phyloP scores from a whole-genome alignment of 2,329 filamentous ascomycete species.

The Xylaria sp. region DNA sequence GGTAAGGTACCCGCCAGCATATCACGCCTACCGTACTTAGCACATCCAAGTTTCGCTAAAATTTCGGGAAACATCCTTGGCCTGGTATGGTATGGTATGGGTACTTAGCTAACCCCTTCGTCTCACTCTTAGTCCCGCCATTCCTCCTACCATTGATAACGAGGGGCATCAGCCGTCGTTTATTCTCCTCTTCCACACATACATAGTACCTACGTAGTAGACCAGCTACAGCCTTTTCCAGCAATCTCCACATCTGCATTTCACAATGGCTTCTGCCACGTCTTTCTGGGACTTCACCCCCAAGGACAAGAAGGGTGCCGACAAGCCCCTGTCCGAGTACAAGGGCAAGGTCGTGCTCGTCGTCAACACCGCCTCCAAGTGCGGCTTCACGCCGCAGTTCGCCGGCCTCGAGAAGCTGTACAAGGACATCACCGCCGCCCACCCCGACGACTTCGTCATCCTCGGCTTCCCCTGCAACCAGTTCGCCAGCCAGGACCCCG shows the following conservation, averaged over 20 bases:
- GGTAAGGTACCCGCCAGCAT: too few relatives aligned
- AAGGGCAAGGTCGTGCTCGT: constrained; percentile 94
- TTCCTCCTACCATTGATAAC: too few relatives aligned
- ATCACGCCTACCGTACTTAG: too few relatives aligned
- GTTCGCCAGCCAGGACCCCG: constrained; percentile 87
- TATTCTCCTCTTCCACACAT: too few relatives aligned
- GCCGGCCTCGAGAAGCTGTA: constrained; percentile 90
- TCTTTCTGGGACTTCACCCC: constrained; percentile 87
- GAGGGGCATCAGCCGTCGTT: too few relatives aligned
- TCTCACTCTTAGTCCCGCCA: too few relatives aligned
- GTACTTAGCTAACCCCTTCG: neutral
- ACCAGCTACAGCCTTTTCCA: constrained; percentile 14
- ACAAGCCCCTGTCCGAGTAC: constrained; percentile 76
- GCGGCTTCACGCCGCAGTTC: constrained; percentile 98
- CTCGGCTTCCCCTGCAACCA: constrained; percentile 99
- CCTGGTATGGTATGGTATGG: too few relatives aligned
- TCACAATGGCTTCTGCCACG: constrained; percentile 73
- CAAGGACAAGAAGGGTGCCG: constrained; percentile 80
- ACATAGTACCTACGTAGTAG: too few relatives aligned
- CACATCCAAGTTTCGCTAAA: too few relatives aligned
- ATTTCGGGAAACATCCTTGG: too few relatives aligned
- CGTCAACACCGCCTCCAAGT: constrained; percentile 98
- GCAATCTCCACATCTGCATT: constrained; percentile 34
- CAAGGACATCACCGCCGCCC: constrained; percentile 75
- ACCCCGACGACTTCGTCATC: constrained; percentile 83